A percentile compares a stretch with the other conserved stretches of the same genome.
Conservation (phyloP, 1,284 basidiomycete genomes). For the Ganoderma lucidum region DNA sequence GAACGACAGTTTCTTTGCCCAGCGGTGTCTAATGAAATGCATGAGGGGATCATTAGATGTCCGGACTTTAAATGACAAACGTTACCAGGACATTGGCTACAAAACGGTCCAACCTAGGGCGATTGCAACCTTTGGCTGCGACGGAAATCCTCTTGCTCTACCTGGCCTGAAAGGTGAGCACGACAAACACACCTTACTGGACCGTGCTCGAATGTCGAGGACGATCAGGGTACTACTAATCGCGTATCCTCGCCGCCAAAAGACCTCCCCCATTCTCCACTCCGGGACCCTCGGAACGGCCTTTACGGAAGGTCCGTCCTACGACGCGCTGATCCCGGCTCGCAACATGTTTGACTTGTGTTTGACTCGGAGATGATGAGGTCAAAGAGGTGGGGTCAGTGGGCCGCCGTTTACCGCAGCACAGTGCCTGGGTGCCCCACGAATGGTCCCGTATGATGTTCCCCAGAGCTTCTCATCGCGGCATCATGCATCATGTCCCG, state of each 20-base stretch:
- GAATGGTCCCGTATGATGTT: neutral
- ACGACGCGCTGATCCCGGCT: neutral
- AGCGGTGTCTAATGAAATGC: neutral
- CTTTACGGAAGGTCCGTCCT: neutral
- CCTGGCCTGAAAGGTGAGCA: neutral
- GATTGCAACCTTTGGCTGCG: neutral
- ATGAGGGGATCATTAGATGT: neutral
- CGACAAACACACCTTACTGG: neutral
- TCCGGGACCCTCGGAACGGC: neutral
- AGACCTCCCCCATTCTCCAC: neutral
- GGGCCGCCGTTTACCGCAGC: neutral
- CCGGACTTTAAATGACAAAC: neutral
- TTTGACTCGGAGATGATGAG: neutral
- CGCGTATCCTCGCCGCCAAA: neutral
- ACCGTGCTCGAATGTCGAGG: neutral
- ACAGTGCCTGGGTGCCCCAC: neutral
- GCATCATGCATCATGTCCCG: conserved; percentile 2
- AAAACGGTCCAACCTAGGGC: neutral
- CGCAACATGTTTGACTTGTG: neutral
- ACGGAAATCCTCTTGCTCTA: neutral
- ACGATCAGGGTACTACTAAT: conserved; percentile 11
- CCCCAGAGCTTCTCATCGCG: neutral
- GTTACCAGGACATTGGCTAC: neutral
- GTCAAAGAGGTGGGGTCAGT: neutral
- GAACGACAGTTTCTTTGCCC: neutral